Conservation (phyloP, 2,329 filamentous ascomycete species). For the Phaeosphaeriaceae sp. region DNA sequence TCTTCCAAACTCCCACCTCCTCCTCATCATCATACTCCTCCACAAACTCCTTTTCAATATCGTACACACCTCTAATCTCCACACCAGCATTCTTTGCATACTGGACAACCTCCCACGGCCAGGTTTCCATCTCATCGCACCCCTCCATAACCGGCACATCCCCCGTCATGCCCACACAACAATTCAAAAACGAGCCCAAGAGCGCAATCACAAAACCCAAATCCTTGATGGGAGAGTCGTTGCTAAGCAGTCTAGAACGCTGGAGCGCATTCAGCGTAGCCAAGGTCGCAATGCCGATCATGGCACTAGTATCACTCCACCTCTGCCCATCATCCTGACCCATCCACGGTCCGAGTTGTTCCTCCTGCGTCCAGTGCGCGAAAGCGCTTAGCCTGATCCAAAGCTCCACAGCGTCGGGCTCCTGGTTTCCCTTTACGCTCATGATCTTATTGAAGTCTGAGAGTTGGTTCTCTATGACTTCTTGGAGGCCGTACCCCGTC, state of each 20-base stretch:
- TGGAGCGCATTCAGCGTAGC: conserved; percentile 16
- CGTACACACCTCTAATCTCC: conserved; percentile 8
- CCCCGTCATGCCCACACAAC: conserved; percentile 7
- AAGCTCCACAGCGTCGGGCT: conserved; percentile 8
- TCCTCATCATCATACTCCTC: conserved; percentile 6
- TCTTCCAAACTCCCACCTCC: conserved; percentile 10
- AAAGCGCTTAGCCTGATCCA: conserved; percentile 14
- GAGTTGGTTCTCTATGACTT: conserved; percentile 9
- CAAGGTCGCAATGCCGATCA: conserved; percentile 14
- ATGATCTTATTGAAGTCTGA: conserved; percentile 11
- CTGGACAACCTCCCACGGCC: conserved; percentile 5
- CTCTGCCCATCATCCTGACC: conserved; percentile 10
- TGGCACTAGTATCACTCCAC: conserved; percentile 5
- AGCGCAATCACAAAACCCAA: conserved; percentile 14
- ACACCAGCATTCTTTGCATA: conserved; percentile 4
- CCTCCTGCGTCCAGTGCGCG: conserved; percentile 8
- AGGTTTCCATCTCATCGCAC: conserved; percentile 1
- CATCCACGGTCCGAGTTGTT: conserved; percentile 11
- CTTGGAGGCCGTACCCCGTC: conserved; percentile 9
- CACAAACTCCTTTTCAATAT: conserved; percentile 13
- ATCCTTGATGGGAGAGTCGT: conserved; percentile 14
- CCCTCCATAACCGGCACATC: conserved; percentile 4
- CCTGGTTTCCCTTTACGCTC: neutral
- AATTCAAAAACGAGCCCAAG: conserved; percentile 7
- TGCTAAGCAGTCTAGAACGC: conserved; percentile 9